Base-by-base conservation (phyloP, 2,329 filamentous ascomycete species). In the Daldinia eschscholtzii region DNA sequence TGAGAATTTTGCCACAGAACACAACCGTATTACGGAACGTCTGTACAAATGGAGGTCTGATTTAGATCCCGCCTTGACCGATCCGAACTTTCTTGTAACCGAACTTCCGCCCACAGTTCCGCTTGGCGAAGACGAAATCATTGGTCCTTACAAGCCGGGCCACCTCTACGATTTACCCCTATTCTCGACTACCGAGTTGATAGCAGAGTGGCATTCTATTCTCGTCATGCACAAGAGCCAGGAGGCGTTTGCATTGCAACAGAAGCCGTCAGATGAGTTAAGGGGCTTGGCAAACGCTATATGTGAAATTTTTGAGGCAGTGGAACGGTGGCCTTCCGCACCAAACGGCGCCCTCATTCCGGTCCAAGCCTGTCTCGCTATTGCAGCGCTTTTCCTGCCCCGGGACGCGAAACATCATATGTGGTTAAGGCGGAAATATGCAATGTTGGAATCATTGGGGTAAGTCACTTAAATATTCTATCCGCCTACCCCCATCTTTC, bases 361-460 rank as follows among this genome's bases (percentile, higher is more conserved):
- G 46, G 88, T 92, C 46, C 93, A 97, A 76, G 89, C 93, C 12
- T 89, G 88, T 73, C 82, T 98, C 39, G 91, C 90, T 0, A 91
- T 98, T 65, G 89, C 92, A 1, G 87, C 88, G 10, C 83, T 97
- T 58, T 96, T 96, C 76, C 81, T 98, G n/a, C 93, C 92, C 0
- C 89, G 89, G 70, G 92, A 97, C 68, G 77, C 83, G 28, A 88
- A 85, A 71, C 89, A 97, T 76, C 87, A 88, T 9, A 89, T 89
- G 84, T 98, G 94, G 94, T 86, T 91, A 70, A 89, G 93, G 68
- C 86, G 87, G 73, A 95, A 92, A 79, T 90, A 97, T 78, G 93
- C 93, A 18, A 82, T 88, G 60, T 85, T 97, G 52, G 95, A 98
- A 80, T 86, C 86, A 67, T 83, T 90, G 77, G 94, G 94, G 93